Evolutionary conservation across 2,329 filamentous ascomycete species (phyloP).

Genomic region (Uncinocarpus reesii): DNA sequence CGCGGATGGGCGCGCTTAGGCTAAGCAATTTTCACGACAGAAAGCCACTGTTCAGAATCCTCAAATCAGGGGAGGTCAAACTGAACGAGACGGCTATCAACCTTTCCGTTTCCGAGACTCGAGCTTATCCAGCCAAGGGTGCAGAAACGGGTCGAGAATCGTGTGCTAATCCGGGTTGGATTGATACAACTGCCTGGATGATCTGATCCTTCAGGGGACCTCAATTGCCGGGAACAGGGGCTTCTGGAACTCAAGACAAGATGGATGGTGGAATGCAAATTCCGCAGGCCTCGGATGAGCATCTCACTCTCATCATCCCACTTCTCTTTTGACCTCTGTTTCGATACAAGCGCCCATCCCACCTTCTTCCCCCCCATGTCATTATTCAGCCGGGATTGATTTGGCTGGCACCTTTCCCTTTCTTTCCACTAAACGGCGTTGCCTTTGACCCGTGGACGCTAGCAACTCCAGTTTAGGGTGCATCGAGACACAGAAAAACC

Average conservation of each 20-base stretch:
- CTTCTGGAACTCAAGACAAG: too few species aligned
- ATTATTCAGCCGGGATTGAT: constrained; percentile 7
- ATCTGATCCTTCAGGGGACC: too few species aligned
- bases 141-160: not conserved
- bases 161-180: not conserved
- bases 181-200: too few species aligned
- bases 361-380: not conserved
- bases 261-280: too few species aligned
- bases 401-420: not conserved
- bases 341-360: not conserved
- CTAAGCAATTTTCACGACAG: too few species aligned
- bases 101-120: too few species aligned
- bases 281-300: too few species aligned
- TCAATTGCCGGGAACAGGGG: not conserved
- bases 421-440: constrained; percentile 3
- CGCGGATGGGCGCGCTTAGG: constrained; percentile 5
- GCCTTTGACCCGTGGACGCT: constrained; percentile 8
- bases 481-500: constrained; percentile 13
- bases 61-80: too few species aligned
- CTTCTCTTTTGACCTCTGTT: not conserved
- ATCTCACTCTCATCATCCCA: too few species aligned
- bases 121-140: not conserved
- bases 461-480: constrained; percentile 2
- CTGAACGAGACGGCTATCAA: too few species aligned
- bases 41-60: too few species aligned